Percentiles rank a stretch among this genome's conserved stretches.
phyloP scores from a whole-genome alignment of 2,329 filamentous ascomycete species.

The Sporothrix pallida region DNA sequence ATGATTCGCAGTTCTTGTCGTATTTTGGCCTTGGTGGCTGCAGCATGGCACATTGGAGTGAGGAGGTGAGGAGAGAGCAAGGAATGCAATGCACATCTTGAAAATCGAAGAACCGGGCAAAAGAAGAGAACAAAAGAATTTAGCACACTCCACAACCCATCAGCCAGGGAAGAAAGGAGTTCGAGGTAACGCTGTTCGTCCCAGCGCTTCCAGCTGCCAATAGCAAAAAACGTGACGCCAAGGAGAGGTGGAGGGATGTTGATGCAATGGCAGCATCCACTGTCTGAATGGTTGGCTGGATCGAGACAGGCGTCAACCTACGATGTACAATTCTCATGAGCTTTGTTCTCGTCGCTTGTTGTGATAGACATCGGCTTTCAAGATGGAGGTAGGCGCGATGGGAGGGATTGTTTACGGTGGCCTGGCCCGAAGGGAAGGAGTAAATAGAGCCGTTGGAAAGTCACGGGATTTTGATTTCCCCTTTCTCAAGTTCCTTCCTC shows the following conservation, averaged over 20 bases:
- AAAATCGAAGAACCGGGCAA: background rate
- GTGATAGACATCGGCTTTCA: too few species aligned
- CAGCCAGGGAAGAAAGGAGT: too few species aligned
- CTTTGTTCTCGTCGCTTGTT: too few species aligned
- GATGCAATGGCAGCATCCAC: background rate
- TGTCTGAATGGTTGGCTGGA: background rate
- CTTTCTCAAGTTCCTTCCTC: background rate
- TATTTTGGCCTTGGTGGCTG: background rate
- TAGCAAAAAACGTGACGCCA: conserved; percentile 4
- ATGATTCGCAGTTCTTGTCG: background rate
- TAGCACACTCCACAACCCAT: too few species aligned
- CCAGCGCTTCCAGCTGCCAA: conserved; percentile 15
- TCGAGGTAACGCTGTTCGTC: background rate
- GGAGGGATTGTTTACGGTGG: background rate
- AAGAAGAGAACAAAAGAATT: background rate
- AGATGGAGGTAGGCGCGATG: background rate
- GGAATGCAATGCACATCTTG: background rate
- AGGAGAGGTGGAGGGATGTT: conserved; percentile 5
- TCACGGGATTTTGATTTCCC: conserved; percentile 10
- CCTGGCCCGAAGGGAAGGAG: background rate
- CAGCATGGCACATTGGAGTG: background rate
- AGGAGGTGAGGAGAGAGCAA: background rate
- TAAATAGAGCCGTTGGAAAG: background rate
- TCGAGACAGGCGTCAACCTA: background rate
- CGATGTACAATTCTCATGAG: too few species aligned